A percentile compares a stretch with the other conserved stretches of the same genome.
phyloP scores from a whole-genome alignment of 129 eudicot genomes.

The Saussurea involucrata region DNA sequence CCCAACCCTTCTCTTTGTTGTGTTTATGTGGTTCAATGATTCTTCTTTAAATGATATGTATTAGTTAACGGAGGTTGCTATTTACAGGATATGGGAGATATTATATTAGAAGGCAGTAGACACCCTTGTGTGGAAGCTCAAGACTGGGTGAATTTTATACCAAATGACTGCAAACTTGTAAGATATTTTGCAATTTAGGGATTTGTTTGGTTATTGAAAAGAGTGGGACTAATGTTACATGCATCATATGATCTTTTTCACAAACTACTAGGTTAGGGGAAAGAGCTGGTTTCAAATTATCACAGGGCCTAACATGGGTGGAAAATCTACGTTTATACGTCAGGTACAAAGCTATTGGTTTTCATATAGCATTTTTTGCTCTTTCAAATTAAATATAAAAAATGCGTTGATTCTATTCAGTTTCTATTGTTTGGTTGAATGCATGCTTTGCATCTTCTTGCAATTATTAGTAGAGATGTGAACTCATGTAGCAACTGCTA shows the following conservation, averaged over 20 bases:
- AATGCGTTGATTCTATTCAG: not conserved
- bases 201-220: not conserved
- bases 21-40: not conserved
- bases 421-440: not conserved
- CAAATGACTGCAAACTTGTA: constrained; percentile 96
- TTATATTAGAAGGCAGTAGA: constrained; percentile 84
- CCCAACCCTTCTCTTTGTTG: constrained; percentile 2
- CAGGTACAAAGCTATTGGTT: constrained; percentile 49
- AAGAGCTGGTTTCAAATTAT: constrained; percentile 96
- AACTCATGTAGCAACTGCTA: not conserved
- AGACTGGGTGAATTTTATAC: constrained; percentile 98
- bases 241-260: constrained; percentile 10
- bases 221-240: constrained; percentile 6
- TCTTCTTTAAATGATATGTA: not conserved
- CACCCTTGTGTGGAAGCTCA: constrained; percentile 99
- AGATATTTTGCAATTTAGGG: constrained; percentile 26
- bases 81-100: constrained; percentile 90
- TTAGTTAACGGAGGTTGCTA: constrained; percentile 15
- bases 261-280: constrained; percentile 61
- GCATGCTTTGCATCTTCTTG: not conserved
- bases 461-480: not conserved
- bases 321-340: constrained; percentile 89
- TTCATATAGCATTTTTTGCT: not conserved
- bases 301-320: constrained; percentile 99
- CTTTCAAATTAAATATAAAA: not conserved